Conservation (phyloP, 805 yeast species). For the Wickerhamomyces silvicola region DNA sequence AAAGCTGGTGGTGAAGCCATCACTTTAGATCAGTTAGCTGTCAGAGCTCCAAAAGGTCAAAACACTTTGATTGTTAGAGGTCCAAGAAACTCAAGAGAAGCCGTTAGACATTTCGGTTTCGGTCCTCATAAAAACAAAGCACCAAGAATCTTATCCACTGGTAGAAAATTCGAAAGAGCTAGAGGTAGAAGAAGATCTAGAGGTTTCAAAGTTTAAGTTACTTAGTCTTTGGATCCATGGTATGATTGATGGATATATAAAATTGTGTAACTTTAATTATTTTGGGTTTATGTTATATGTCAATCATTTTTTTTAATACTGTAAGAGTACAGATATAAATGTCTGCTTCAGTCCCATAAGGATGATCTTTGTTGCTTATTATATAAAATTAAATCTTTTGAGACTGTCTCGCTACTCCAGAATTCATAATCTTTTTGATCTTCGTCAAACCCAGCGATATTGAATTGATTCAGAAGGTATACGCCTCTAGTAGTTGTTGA, state of each 20-base stretch:
- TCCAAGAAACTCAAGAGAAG: conserved; percentile 98
- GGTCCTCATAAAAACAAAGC: conserved; percentile 99
- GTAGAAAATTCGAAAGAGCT: conserved; percentile 99
- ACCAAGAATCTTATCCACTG: conserved; percentile 94
- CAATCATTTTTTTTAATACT: conserved; percentile 11
- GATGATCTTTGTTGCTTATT: conserved; percentile 2
- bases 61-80: conserved; percentile 98
- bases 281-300: conserved; percentile 14
- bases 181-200: conserved; percentile 99
- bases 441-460: neutral
- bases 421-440: conserved; percentile 9
- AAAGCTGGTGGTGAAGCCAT: conserved; percentile 99
- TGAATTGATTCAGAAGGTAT: too few relatives aligned
- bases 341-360: conserved; percentile 14
- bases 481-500: neutral
- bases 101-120: conserved; percentile 99
- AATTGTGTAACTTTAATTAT: conserved; percentile 7
- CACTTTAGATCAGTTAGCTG: conserved; percentile 98
- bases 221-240: conserved; percentile 2
- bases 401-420: conserved; percentile 16
- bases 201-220: conserved; percentile 98
- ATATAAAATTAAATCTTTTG: conserved; percentile 5
- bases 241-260: conserved; percentile 14
- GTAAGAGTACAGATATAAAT: conserved; percentile 5
- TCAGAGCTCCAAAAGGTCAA: conserved; percentile 98